Conservation (phyloP, 192 early-diverging fungal genomes). For the Neocallimastix lanati region DNA sequence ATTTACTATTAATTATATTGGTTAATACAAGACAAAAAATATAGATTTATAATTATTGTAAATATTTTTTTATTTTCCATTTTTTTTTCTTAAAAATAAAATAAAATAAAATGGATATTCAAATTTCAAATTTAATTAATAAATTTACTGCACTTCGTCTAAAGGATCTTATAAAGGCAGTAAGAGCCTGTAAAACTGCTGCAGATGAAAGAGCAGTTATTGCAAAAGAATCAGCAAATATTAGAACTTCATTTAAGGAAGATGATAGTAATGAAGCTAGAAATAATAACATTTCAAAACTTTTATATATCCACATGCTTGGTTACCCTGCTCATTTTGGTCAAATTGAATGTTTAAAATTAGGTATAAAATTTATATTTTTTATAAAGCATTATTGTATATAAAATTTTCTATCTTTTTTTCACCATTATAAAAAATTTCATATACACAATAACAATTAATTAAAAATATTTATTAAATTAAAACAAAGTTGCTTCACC, state of each 20-base stretch:
- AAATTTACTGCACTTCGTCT: not conserved
- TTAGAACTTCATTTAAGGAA: constrained; percentile 92
- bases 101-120: not conserved
- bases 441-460: not conserved
- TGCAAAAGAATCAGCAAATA: constrained; percentile 82
- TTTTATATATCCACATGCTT: constrained; percentile 96
- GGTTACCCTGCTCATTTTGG: constrained; percentile 98
- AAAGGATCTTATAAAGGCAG: constrained; percentile 15
- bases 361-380: constrained; percentile 21
- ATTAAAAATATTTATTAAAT: not conserved
- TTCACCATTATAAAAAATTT: too few relatives aligned
- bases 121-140: not conserved
- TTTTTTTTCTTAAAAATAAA: too few relatives aligned
- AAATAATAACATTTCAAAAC: constrained; percentile 86
- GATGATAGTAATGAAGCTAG: constrained; percentile 69
- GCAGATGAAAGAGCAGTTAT: constrained; percentile 97
- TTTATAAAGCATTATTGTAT: too few relatives aligned
- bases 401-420: too few relatives aligned
- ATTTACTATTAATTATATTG: too few relatives aligned
- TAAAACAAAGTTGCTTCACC: constrained; percentile 55
- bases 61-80: too few relatives aligned
- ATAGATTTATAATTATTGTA: not conserved
- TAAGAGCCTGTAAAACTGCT: constrained; percentile 92
- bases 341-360: constrained; percentile 96
- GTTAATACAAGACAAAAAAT: too few relatives aligned